A percentile compares a stretch with the other conserved stretches of the same genome.
These are phyloP conservation scores for Lasiodiplodia theobromae DNA, from an alignment of 2,329 filamentous ascomycete species.

Conservation along the genomic window DNA sequence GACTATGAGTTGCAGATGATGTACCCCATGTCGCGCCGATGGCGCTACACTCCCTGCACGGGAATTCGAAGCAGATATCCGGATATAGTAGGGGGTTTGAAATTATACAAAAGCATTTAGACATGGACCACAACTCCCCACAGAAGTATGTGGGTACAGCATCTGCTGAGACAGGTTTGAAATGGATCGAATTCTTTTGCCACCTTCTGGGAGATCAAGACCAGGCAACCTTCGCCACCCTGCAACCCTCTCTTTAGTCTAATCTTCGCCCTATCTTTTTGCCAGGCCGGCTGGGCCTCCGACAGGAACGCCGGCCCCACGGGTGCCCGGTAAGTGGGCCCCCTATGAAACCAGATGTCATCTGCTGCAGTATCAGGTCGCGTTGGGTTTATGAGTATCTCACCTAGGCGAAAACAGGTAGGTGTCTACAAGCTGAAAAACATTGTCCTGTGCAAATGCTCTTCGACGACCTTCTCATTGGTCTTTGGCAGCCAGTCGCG, in stretches of 20 bases:
- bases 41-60: not conserved
- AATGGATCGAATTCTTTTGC: not conserved
- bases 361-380: not conserved
- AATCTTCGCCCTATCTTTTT: not conserved
- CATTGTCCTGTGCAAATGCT: not conserved
- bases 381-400: not conserved
- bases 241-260: not conserved
- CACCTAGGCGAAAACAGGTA: not conserved
- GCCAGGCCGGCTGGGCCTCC: not conserved
- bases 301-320: not conserved
- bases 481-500: not conserved
- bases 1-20: not conserved
- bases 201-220: not conserved
- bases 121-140: not conserved
- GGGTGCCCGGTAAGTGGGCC: not conserved
- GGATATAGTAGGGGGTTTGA: not conserved
- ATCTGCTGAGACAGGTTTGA: not conserved
- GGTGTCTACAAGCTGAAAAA: not conserved
- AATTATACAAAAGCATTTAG: not conserved
- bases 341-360: not conserved
- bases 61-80: not conserved
- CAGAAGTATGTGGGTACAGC: not conserved
- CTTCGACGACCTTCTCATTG: not conserved
- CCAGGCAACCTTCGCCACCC: not conserved
- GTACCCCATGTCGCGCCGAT: not conserved